Evolutionary conservation across 2,329 filamentous ascomycete genomes (phyloP), one percentile per base, ranked within the genome.

Genomic region (Metarhizium brunneum): DNA sequence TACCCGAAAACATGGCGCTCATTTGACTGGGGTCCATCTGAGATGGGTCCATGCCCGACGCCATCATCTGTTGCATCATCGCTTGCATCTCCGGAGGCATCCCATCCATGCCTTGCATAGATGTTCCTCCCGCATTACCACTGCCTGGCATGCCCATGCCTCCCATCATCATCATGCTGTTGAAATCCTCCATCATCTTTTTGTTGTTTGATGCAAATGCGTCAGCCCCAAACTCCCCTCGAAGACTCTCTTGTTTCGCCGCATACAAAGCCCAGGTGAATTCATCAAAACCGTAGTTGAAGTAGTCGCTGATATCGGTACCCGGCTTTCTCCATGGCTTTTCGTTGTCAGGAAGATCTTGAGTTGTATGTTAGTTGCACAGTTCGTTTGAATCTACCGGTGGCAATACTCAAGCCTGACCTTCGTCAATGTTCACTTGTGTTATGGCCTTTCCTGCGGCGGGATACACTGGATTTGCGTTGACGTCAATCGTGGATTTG

Each of bases 211-310:
- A 74, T 20, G 81, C 79, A 53, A 86, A 79, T 47, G 77, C 76
- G 47, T 86, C 83, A 50, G 87, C 83, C 56, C 82, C 83, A 62
- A 90, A 90, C 63, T 92, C 89, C 61, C 83, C 83, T 18, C 88
- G 83, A 65, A 96, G 79, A 29, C 77, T 78, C 61, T 94, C 85
- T 69, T 97, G 94, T 66, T 95, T 95, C 57, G 90, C 78, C 36
- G 92, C 91, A 69, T 99, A 99, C 54, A 92, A 82, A 6, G 92
- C 88, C 94, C 94, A 99, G 1, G 92, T 96, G 71, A 96, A 97
- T 71, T 97, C 92, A 73, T 97, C 92, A 67, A 97, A 97, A 57
- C 92, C 92, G 72, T 97, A 97, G 76, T 97, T 97, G 82, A 97
- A 97, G 74, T 95, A 97, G 69, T 99, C 94, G 57, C 88, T 94